Conservation (phyloP, 805 yeast genomes). For the Pichia californica region DNA sequence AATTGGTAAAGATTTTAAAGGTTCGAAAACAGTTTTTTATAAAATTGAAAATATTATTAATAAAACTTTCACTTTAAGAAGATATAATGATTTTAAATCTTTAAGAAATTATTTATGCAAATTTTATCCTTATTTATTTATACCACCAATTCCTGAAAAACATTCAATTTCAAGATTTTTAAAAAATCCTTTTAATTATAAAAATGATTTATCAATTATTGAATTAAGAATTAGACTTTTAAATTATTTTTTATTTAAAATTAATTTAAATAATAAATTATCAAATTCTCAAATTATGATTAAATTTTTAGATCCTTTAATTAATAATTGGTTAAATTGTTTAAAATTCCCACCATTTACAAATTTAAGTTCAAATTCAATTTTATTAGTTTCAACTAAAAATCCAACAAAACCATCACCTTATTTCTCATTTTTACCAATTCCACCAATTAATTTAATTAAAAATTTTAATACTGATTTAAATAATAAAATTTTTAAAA, state of each 20-base stretch:
- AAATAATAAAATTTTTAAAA: constrained; percentile 21
- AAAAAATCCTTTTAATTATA: constrained; percentile 28
- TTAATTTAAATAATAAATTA: constrained; percentile 31
- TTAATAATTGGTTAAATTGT: constrained; percentile 45
- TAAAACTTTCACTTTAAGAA: constrained; percentile 41
- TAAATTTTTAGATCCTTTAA: constrained; percentile 47
- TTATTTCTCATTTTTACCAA: constrained; percentile 42
- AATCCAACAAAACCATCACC: constrained; percentile 46
- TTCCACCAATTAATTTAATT: constrained; percentile 28
- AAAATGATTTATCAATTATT: constrained; percentile 30
- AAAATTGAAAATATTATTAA: constrained; percentile 16
- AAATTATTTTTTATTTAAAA: constrained; percentile 36
- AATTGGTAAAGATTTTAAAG: constrained; percentile 20
- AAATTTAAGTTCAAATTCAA: constrained; percentile 39
- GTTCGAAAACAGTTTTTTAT: constrained; percentile 28
- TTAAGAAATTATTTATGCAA: constrained; percentile 62
- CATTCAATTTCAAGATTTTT: constrained; percentile 43
- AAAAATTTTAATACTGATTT: constrained; percentile 24
- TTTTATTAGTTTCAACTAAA: constrained; percentile 43
- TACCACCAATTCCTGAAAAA: constrained; percentile 94
- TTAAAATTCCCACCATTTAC: constrained; percentile 32
- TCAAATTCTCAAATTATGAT: constrained; percentile 33
- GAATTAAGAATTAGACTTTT: constrained; percentile 43
- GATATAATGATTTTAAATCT: constrained; percentile 89
- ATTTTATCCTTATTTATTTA: constrained; percentile 76